phyloP scores from a whole-genome alignment of 1,139 yeast genomes.

The Lodderomyces elongisporus region DNA sequence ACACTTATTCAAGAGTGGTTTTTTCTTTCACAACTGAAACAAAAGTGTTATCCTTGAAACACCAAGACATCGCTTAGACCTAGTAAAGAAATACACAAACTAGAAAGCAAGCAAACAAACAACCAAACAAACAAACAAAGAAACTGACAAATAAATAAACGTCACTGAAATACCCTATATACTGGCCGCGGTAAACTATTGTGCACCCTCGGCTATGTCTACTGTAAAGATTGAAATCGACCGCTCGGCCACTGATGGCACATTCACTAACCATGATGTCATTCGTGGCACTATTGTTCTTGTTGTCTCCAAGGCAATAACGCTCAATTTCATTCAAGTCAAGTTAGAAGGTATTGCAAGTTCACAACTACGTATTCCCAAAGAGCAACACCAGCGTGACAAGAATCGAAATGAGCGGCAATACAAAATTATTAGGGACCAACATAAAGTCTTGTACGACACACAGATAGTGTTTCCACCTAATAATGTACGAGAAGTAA shows the following conservation, averaged over 20 bases:
- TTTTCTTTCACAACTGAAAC: no score
- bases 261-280: constrained; percentile 50
- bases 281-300: constrained; percentile 46
- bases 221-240: constrained; percentile 37
- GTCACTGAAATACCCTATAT: no score
- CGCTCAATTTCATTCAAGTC: constrained; percentile 50
- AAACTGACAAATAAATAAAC: no score
- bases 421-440: constrained; percentile 33
- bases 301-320: constrained; percentile 40
- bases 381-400: constrained; percentile 13
- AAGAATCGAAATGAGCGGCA: constrained; percentile 14
- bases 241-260: constrained; percentile 32
- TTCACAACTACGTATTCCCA: constrained; percentile 32
- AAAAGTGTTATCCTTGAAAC: no score
- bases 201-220: no score
- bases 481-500: constrained; percentile 42
- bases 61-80: no score
- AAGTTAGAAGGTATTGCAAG: constrained; percentile 54
- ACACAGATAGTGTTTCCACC: constrained; percentile 60
- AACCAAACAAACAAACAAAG: no score
- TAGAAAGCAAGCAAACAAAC: no score
- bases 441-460: constrained; percentile 54
- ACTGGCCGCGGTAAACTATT: no score
- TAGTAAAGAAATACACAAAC: no score
- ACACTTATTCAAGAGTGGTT: no score